A percentile compares a stretch with the other conserved stretches of the same genome.
Evolutionary conservation across 192 early-diverging fungal genomes (phyloP).

Genomic region (Helicostylum pulchrum): DNA sequence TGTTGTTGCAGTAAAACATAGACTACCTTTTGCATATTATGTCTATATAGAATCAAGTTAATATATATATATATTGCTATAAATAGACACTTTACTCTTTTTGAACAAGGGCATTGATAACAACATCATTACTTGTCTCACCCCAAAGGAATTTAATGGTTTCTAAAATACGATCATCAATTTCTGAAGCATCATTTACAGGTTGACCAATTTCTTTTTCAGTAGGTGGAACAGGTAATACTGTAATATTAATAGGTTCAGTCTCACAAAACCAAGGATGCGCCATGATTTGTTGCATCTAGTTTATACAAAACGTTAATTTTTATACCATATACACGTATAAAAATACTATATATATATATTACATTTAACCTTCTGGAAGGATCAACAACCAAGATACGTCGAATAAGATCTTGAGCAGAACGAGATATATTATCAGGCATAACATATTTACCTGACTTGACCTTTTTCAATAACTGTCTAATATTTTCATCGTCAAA

Average conservation of each 20-base stretch:
- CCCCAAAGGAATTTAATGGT: constrained; percentile 40
- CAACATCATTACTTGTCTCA: constrained; percentile 27
- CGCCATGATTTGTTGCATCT: constrained; percentile 49
- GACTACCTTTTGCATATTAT: constrained; percentile 41
- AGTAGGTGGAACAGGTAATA: constrained; percentile 32
- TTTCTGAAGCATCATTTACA: constrained; percentile 22
- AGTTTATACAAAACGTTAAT: neutral
- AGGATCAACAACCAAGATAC: constrained; percentile 47
- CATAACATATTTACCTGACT: constrained; percentile 48
- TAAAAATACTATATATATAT: neutral
- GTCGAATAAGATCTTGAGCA: constrained; percentile 44
- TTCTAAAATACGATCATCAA: constrained; percentile 37
- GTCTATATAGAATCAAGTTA: constrained; percentile 6
- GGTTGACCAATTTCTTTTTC: constrained; percentile 33
- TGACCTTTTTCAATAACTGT: constrained; percentile 57
- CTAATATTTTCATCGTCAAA: constrained; percentile 79
- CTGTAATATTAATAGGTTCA: constrained; percentile 27
- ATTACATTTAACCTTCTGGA: constrained; percentile 43
- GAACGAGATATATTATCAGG: constrained; percentile 45
- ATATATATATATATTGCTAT: neutral
- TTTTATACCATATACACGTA: neutral
- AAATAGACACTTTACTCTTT: constrained; percentile 28
- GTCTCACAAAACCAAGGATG: constrained; percentile 49
- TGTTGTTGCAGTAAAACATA: constrained; percentile 37
- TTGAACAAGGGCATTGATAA: constrained; percentile 26